A percentile compares a stretch with the other conserved stretches of the same genome.
phyloP scores from a whole-genome alignment of 257 asterid genomes.

The Solanum corneliomulleri region DNA sequence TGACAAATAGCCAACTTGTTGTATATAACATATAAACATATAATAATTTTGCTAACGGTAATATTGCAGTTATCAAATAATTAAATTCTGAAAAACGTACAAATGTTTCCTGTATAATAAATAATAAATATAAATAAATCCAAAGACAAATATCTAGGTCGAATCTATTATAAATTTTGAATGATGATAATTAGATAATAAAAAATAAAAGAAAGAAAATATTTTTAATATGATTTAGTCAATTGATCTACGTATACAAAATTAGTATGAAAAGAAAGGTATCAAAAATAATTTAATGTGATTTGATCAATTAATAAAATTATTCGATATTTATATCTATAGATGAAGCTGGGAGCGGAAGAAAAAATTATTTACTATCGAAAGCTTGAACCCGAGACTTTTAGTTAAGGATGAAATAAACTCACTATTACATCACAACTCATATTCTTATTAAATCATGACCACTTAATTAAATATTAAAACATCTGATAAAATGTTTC shows the following conservation, averaged over 20 bases:
- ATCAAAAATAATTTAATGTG: background rate
- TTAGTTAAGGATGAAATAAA: too few species aligned
- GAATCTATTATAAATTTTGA: background rate
- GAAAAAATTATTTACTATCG: background rate
- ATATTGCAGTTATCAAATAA: background rate
- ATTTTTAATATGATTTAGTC: background rate
- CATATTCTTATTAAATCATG: too few species aligned
- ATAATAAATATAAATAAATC: background rate
- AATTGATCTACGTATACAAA: background rate
- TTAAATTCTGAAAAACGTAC: background rate
- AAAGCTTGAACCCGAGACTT: fast-evolving
- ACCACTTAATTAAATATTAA: too few species aligned
- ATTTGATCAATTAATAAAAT: too few species aligned
- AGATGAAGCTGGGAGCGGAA: background rate
- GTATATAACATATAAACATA: background rate
- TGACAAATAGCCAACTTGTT: background rate
- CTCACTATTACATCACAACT: too few species aligned
- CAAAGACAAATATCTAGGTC: background rate
- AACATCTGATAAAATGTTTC: background rate
- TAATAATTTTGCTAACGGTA: background rate
- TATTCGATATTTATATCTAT: too few species aligned
- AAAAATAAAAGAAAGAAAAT: background rate
- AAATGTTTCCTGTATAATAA: background rate
- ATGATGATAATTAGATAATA: background rate
- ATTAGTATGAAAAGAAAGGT: background rate